phyloP scores from a whole-genome alignment of 2,329 filamentous ascomycete species.

The Epichloe scottii region DNA sequence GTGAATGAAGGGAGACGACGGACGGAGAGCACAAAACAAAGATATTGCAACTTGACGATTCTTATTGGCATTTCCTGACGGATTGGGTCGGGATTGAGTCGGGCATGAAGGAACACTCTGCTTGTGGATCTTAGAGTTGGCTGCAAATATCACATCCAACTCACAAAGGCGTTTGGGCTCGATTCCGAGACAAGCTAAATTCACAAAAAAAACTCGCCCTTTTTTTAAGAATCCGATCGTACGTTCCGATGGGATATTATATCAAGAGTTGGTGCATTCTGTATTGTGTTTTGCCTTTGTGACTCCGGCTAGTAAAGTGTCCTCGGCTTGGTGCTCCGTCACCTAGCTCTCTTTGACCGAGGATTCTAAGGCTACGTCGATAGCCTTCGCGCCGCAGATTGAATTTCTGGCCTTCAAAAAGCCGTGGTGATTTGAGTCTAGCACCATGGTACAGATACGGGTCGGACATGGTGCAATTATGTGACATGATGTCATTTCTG shows the following conservation, averaged over 20 bases:
- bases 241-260: conserved; percentile 8
- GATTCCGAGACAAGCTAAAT: conserved; percentile 27
- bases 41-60: conserved; percentile 5
- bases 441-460: conserved; percentile 55
- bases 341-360: conserved; percentile 24
- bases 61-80: conserved; percentile 11
- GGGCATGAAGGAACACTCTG: conserved; percentile 17
- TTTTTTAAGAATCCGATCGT: not conserved
- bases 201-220: conserved; percentile 7
- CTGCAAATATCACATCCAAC: conserved; percentile 32
- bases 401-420: conserved; percentile 44
- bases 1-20: not conserved
- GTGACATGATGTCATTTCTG: not conserved
- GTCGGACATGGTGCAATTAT: conserved; percentile 33
- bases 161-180: conserved; percentile 32
- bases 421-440: conserved; percentile 41
- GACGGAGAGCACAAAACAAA: not conserved
- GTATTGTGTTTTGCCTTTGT: not conserved
- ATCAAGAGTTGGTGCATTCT: conserved; percentile 3
- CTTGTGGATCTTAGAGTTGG: conserved; percentile 28
- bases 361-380: conserved; percentile 45
- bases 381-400: conserved; percentile 48
- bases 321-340: conserved; percentile 28
- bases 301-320: conserved; percentile 42
- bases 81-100: conserved; percentile 23